Percentiles rank a stretch among this genome's conserved stretches.
These are phyloP conservation scores for Colletotrichum sp. DNA, from an alignment of 2,329 filamentous ascomycete species.

Conservation along the genomic window DNA sequence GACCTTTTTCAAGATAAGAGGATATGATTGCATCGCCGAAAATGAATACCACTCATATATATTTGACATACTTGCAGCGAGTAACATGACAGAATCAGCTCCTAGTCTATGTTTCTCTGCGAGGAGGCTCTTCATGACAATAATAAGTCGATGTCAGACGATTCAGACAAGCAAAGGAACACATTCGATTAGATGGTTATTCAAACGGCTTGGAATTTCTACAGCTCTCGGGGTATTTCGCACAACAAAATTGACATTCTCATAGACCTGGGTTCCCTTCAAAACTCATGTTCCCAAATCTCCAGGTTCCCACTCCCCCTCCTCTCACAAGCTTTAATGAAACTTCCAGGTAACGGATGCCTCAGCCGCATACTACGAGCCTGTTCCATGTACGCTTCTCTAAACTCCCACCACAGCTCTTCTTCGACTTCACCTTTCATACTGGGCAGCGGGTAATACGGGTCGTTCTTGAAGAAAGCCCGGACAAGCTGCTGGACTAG, in stretches of 20 bases:
- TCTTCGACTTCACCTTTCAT: not conserved
- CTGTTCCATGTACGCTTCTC: not conserved
- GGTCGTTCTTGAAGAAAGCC: not conserved
- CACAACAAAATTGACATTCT: not conserved
- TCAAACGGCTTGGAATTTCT: not conserved
- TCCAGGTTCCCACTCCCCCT: not conserved
- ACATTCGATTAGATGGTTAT: not conserved
- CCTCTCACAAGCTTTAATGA: not conserved
- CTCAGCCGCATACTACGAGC: not conserved
- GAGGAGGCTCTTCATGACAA: not conserved
- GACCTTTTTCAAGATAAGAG: not conserved
- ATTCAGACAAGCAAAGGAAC: not conserved
- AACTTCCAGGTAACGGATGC: not conserved
- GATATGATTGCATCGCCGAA: not conserved
- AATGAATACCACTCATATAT: not conserved
- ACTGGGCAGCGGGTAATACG: not conserved
- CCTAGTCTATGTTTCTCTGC: not conserved
- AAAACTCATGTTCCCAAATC: not conserved
- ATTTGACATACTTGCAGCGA: not conserved
- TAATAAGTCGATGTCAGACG: not conserved
- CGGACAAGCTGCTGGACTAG: not conserved
- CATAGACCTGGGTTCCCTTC: not conserved
- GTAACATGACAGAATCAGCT: not conserved
- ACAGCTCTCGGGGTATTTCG: not conserved
- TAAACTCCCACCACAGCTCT: not conserved